Conservation (phyloP, 139 green algal genomes). For the Chlorella sp. region DNA sequence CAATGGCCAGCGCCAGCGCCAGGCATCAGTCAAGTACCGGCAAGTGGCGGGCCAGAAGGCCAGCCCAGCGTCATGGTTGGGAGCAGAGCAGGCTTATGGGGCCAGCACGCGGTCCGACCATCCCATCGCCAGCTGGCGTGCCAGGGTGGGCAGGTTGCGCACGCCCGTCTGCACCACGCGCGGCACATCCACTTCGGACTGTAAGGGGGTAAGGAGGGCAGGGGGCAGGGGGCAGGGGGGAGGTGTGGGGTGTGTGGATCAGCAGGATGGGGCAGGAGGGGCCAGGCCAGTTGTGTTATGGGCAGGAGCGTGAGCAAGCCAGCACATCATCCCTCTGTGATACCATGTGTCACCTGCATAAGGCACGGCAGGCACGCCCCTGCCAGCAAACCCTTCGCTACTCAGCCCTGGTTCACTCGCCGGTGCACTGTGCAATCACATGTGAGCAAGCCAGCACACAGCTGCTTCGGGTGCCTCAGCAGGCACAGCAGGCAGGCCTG, state of each 20-base stretch:
- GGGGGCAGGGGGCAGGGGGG: background rate
- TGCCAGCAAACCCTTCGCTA: too few species aligned
- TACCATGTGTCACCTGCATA: background rate
- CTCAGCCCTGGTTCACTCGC: too few species aligned
- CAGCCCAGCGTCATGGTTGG: background rate
- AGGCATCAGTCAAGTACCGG: background rate
- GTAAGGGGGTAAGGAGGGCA: background rate
- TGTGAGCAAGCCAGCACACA: too few species aligned
- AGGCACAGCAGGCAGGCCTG: too few species aligned
- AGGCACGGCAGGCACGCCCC: background rate
- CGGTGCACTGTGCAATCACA: too few species aligned
- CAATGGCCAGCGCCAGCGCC: background rate
- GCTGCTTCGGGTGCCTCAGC: too few species aligned
- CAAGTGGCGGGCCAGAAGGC: background rate
- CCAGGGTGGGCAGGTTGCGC: slow-evolving; percentile 57
- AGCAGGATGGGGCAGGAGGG: background rate
- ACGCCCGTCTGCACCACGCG: slow-evolving; percentile 47
- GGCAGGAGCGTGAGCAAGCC: background rate
- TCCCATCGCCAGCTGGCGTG: slow-evolving; percentile 55
- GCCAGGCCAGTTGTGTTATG: background rate
- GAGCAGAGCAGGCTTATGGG: slow-evolving; percentile 16
- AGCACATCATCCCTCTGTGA: background rate
- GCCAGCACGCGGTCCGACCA: slow-evolving; percentile 69
- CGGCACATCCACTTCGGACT: slow-evolving; percentile 53
- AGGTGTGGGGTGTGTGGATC: background rate